Base-by-base conservation (phyloP, 306 rosid species). In the Arachis stenosperma region DNA sequence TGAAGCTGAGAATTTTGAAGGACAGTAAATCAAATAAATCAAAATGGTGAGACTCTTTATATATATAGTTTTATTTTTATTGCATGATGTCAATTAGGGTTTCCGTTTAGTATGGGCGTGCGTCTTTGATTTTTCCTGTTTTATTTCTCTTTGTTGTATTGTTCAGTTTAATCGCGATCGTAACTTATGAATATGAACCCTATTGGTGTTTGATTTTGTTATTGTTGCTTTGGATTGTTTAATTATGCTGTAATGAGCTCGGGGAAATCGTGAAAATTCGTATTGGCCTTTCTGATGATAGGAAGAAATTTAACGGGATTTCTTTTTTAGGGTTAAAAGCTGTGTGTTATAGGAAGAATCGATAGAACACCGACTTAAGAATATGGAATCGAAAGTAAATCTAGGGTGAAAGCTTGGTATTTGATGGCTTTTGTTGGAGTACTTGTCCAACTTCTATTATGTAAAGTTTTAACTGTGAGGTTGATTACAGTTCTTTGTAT, bases 41-140 rank as follows among this genome's bases (percentile, higher is more conserved):
- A 70, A 69, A 65, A 81, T 81, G 75, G 78, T 81, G 2, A 63
- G 65, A 15, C 13, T 58, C 33, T 42, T 10, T 15, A 5, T 3
- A 36, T 17, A 44, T 36, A 17, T 9, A 13, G 8, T 37, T 59
- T 22, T 17, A 33, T 39, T 48, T 58, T 40, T 27, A 9, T 76
- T 51, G 48, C 37, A 60, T 60, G 29, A 60, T 46, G 17, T 56
- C 51, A 8, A 22, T 69, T 36, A 46, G 10, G 47, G 50, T 60
- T 55, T 67, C 12, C 39, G 40, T 77, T 14, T 53, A 52, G 37
- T 4, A 8, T 41, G 60, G 3, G 56, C 29, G 5, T 48, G 61
- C 36, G 29, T 48, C 14, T 30, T 70, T 46, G 8, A 22, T 22
- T 22, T 67, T 56, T 46, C 47, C 14, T 42, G 36, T 65, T n/a